A percentile compares a stretch with the other conserved stretches of the same genome.
These are phyloP conservation scores for Didymella segeticola DNA, from an alignment of 2,329 filamentous ascomycete genomes.

Conservation along the genomic window DNA sequence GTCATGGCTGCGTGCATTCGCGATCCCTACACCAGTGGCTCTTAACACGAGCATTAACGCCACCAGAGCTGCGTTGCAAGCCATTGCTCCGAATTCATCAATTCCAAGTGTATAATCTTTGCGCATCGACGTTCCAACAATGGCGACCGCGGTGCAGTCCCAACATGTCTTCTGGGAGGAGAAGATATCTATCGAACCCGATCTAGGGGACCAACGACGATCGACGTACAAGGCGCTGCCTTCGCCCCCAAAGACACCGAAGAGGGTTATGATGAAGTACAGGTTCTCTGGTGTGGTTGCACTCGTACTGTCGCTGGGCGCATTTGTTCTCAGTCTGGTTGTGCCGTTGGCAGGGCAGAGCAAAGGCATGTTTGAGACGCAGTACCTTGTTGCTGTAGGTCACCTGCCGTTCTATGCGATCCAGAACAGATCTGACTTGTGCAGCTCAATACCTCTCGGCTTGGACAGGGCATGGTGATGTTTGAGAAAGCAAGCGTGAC, in stretches of 20 bases:
- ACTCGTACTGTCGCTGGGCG: conserved; percentile 17
- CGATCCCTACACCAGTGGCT: not conserved
- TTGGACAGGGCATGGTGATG: conserved; percentile 24
- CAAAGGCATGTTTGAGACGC: conserved; percentile 16
- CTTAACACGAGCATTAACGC: not conserved
- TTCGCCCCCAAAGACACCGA: conserved; percentile 26
- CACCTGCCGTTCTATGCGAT: not conserved
- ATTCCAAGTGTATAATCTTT: not conserved
- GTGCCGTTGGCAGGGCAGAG: conserved; percentile 27
- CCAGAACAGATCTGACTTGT: not conserved
- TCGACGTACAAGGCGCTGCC: conserved; percentile 30
- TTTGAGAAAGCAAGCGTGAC: conserved; percentile 21
- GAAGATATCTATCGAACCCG: conserved; percentile 25
- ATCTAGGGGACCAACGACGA: conserved; percentile 30
- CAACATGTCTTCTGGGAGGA: conserved; percentile 13
- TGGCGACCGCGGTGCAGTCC: not conserved
- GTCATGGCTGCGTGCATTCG: conserved; percentile 2
- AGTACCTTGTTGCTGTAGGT: conserved; percentile 32
- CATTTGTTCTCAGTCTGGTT: conserved; percentile 27
- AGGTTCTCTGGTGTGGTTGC: conserved; percentile 29
- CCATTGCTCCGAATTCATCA: no score
- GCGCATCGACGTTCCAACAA: not conserved
- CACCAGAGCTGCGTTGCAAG: not conserved
- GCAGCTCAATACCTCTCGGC: conserved; percentile 25
- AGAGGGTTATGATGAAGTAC: conserved; percentile 27